These are phyloP conservation scores for Clarireedia monteithiana DNA, from an alignment of 2,329 filamentous ascomycete genomes.

Conservation along the genomic window DNA sequence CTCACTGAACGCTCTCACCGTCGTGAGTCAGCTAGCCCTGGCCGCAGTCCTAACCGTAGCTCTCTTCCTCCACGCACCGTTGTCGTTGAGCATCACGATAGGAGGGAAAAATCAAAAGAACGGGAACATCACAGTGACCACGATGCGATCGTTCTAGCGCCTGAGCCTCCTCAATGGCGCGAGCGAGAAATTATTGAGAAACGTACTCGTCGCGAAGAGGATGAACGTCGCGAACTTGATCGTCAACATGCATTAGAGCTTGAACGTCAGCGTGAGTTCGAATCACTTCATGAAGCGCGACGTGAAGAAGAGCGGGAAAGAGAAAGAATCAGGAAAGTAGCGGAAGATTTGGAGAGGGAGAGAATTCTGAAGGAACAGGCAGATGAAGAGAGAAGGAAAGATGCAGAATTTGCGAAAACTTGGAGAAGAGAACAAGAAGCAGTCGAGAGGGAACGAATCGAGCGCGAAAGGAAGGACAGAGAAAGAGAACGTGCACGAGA, in stretches of 20 bases:
- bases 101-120: constrained; percentile 1
- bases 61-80: constrained; percentile 11
- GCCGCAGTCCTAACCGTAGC: constrained; percentile 9
- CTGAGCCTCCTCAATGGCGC: background rate
- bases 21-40: constrained; percentile 10
- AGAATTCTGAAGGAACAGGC: background rate
- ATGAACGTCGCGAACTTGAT: background rate
- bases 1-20: constrained; percentile 24
- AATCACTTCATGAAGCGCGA: background rate
- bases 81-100: constrained; percentile 1
- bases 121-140: background rate
- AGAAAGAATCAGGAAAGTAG: background rate
- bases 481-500: background rate
- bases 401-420: background rate
- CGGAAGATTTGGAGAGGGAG: constrained; percentile 1
- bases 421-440: background rate
- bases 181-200: background rate
- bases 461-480: background rate
- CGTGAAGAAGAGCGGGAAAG: background rate
- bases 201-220: constrained; percentile 3
- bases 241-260: background rate
- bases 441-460: background rate
- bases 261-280: background rate
- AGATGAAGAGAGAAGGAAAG: background rate
- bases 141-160: background rate